Conservation (phyloP, 2,329 filamentous ascomycete species). For the Trichoderma sp. region DNA sequence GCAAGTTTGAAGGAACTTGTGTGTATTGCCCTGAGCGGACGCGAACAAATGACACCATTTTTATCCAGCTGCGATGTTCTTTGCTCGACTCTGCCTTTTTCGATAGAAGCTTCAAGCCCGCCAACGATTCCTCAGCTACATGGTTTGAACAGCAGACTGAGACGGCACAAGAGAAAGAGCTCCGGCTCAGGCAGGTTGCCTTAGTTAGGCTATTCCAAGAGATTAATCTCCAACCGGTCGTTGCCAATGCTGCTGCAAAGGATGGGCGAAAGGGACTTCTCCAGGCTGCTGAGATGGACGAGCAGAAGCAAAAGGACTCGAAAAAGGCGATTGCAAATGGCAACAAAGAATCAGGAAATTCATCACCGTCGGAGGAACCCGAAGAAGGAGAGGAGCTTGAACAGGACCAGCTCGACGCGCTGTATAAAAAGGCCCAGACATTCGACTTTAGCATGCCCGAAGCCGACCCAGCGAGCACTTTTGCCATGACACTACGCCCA, state of each 20-base stretch:
- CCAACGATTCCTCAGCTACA: constrained; percentile 67
- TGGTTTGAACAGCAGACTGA: constrained; percentile 81
- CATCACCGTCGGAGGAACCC: constrained; percentile 61
- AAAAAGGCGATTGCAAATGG: constrained; percentile 32
- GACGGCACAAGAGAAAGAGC: constrained; percentile 75
- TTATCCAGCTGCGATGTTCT: constrained; percentile 78
- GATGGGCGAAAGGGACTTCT: constrained; percentile 81
- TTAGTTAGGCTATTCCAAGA: constrained; percentile 87
- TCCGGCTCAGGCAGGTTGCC: constrained; percentile 81
- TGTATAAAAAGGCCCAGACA: constrained; percentile 94
- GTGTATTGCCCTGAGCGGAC: constrained; percentile 85
- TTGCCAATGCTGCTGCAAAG: constrained; percentile 70
- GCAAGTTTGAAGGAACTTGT: constrained; percentile 80
- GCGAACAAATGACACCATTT: constrained; percentile 90
- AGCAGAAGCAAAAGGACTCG: constrained; percentile 64
- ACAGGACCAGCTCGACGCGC: constrained; percentile 87
- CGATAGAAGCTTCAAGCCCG: constrained; percentile 53
- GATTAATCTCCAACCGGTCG: constrained; percentile 75
- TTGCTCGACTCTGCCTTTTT: constrained; percentile 73
- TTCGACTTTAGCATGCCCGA: constrained; percentile 93
- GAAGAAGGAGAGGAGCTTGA: constrained; percentile 91
- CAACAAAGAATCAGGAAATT: constrained; percentile 36
- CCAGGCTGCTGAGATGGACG: constrained; percentile 81
- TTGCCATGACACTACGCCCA: constrained; percentile 77
- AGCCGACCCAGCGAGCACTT: constrained; percentile 76